Conservation (phyloP, 2,329 filamentous ascomycete species). For the Aurifilum marmelostoma region DNA sequence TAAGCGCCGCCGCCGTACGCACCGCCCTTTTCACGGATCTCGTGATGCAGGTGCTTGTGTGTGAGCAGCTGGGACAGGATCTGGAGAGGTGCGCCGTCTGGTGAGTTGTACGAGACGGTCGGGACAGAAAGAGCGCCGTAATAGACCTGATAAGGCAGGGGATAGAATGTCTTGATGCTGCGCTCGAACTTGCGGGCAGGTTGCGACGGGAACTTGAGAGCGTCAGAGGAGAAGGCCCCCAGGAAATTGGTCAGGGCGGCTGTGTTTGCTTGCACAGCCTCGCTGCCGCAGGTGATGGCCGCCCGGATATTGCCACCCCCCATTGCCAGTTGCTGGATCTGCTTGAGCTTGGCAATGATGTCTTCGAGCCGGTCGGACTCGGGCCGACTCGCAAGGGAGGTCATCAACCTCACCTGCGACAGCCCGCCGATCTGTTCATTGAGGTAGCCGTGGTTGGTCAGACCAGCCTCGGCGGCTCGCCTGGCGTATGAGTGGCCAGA, state of each 20-base stretch:
- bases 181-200: slow-evolving; percentile 43
- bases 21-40: slow-evolving; percentile 96
- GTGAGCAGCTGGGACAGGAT: slow-evolving; percentile 91
- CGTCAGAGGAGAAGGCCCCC: slow-evolving; percentile 54
- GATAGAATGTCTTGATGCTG: slow-evolving; percentile 81
- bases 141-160: slow-evolving; percentile 95
- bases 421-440: slow-evolving; percentile 89
- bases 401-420: slow-evolving; percentile 83
- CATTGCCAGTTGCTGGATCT: slow-evolving; percentile 80
- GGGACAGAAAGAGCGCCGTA: slow-evolving; percentile 84
- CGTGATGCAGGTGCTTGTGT: slow-evolving; percentile 94
- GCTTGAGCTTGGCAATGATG: slow-evolving; percentile 80
- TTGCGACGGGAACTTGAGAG: slow-evolving; percentile 42
- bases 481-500: slow-evolving; percentile 87
- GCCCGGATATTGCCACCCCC: slow-evolving; percentile 71
- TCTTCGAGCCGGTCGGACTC: slow-evolving; percentile 72
- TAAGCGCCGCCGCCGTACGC: slow-evolving; percentile 94
- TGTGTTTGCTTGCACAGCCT: slow-evolving; percentile 72
- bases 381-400: slow-evolving; percentile 73
- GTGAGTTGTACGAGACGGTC: slow-evolving; percentile 80
- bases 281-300: slow-evolving; percentile 82
- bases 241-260: slow-evolving; percentile 73
- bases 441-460: slow-evolving; percentile 72
- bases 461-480: slow-evolving; percentile 77
- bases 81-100: slow-evolving; percentile 78